Evolutionary conservation across 2,329 filamentous ascomycete genomes (phyloP).

Genomic region (Ophiocordyceps robertsii): DNA sequence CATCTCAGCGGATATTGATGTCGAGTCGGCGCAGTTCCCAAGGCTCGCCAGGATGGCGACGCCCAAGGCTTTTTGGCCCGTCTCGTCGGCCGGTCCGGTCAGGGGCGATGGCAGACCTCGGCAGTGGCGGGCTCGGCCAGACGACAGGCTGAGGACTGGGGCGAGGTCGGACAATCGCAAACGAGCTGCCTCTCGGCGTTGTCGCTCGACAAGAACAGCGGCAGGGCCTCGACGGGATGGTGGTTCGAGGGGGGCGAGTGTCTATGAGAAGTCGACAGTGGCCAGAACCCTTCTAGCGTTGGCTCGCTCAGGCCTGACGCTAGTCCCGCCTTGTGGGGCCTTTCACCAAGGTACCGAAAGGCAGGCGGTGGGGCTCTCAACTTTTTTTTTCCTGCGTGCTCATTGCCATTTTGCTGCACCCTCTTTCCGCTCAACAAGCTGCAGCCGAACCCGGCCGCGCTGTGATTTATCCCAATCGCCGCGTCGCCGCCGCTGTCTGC

Average conservation of each 20-base stretch:
- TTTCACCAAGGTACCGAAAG: conserved; percentile 1
- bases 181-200: background rate
- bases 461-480: background rate
- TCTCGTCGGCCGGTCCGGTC: background rate
- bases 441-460: background rate
- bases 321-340: conserved; percentile 1
- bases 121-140: background rate
- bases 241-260: background rate
- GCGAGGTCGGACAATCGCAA: background rate
- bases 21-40: conserved; percentile 5
- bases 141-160: background rate
- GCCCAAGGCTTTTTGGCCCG: background rate
- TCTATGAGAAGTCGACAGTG: background rate
- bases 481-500: background rate
- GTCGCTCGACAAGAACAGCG: background rate
- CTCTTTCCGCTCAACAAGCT: too few relatives aligned
- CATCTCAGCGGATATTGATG: conserved; percentile 22
- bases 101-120: background rate
- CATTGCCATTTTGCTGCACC: background rate
- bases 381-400: conserved; percentile 1
- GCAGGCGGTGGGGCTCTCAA: background rate
- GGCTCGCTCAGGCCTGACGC: conserved; percentile 4
- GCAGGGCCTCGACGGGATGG: background rate
- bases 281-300: background rate
- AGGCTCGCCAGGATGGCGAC: conserved; percentile 1